Conservation (phyloP, 345 rosid genomes). For the Balakata baccata region DNA sequence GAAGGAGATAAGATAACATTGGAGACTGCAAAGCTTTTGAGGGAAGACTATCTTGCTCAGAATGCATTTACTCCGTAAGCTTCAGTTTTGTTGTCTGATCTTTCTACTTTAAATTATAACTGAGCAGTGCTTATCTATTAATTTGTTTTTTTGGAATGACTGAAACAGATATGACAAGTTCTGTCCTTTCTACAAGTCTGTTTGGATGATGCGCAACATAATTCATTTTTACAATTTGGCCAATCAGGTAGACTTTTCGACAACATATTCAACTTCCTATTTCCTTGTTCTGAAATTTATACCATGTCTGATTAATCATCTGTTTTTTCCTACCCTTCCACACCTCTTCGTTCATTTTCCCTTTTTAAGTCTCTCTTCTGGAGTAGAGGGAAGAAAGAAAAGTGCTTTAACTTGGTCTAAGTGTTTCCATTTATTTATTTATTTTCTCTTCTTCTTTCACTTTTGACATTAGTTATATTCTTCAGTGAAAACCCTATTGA, state of each 20-base stretch:
- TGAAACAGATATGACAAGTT: conserved; percentile 79
- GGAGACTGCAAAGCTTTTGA: conserved; percentile 97
- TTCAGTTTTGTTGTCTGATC: conserved; percentile 1
- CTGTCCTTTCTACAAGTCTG: conserved; percentile 99
- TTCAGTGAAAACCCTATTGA: background rate
- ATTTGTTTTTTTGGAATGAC: conserved; percentile 28
- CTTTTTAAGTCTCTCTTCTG: background rate
- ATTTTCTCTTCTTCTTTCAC: background rate
- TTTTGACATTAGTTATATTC: background rate
- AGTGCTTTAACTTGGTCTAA: background rate
- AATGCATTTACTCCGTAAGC: conserved; percentile 98
- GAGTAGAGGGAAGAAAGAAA: background rate
- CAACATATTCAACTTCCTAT: background rate
- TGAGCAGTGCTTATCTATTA: conserved; percentile 19
- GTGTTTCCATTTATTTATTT: background rate
- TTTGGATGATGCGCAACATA: conserved; percentile 99
- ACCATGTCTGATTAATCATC: background rate
- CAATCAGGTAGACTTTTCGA: conserved; percentile 63
- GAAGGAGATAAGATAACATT: conserved; percentile 96
- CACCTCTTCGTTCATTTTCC: background rate
- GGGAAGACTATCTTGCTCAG: conserved; percentile 99
- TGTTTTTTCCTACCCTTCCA: background rate
- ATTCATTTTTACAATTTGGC: conserved; percentile 92
- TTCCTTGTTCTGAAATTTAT: background rate
- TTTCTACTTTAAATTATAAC: background rate